Conservation (phyloP, 768 basidiomycete species). For the Kondoa malvinella region DNA sequence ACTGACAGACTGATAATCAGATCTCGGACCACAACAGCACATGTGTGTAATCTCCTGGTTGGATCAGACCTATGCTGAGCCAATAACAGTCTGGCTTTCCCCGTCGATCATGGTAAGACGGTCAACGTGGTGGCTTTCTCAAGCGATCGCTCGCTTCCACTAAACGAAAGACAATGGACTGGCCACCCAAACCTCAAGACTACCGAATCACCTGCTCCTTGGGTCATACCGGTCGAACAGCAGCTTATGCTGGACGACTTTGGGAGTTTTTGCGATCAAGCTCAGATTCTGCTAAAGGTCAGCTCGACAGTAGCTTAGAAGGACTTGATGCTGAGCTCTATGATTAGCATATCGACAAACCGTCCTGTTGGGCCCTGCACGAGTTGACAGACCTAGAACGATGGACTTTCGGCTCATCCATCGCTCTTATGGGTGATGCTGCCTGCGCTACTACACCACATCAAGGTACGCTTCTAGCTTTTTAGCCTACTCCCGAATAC, state of each 20-base stretch:
- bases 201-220: no score
- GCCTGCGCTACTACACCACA: not conserved
- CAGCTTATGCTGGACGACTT: not conserved
- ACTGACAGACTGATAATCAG: no score
- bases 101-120: not conserved
- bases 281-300: not conserved
- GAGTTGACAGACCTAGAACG: not conserved
- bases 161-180: not conserved
- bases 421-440: not conserved
- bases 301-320: not conserved
- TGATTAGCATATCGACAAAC: not conserved
- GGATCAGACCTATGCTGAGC: no score
- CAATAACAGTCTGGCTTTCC: not conserved
- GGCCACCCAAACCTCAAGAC: not conserved
- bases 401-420: not conserved
- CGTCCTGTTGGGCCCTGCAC: not conserved
- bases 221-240: not conserved
- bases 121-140: not conserved
- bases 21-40: not conserved
- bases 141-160: not conserved
- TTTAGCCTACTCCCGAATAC: no score
- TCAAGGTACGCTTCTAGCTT: no score
- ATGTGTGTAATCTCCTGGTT: not conserved
- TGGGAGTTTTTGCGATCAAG: not conserved
- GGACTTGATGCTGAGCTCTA: not conserved